Evolutionary conservation across 345 rosid genomes (phyloP).

Genomic region (Corymbia maculata): DNA sequence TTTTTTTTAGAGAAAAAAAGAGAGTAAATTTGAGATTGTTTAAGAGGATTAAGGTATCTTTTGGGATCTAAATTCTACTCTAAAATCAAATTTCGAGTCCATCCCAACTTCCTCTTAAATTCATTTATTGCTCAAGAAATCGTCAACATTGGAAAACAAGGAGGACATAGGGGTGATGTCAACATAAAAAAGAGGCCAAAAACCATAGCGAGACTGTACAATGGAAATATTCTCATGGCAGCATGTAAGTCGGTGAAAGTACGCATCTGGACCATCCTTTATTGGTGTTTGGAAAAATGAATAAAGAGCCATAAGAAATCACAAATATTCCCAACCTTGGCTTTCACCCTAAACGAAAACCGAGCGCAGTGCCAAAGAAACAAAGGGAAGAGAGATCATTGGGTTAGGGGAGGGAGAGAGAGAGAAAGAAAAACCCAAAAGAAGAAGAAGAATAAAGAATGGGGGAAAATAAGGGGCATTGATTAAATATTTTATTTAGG

Average conservation of each 20-base stretch:
- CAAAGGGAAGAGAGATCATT: not conserved
- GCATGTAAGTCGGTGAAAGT: fast-evolving
- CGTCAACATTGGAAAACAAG: not conserved
- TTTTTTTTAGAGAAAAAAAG: not conserved
- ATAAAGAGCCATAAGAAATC: not conserved
- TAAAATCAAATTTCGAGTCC: not conserved
- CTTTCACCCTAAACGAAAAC: not conserved
- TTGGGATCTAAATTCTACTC: not conserved
- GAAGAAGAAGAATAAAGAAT: not conserved
- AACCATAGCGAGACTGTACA: not conserved
- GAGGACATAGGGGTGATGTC: not conserved
- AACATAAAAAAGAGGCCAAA: not conserved
- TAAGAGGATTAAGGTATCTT: not conserved
- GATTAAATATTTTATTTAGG: not conserved
- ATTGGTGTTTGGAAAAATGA: not conserved
- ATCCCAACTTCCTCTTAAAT: not conserved
- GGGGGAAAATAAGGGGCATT: not conserved
- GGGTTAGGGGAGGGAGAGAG: not conserved
- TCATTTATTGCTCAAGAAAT: not conserved
- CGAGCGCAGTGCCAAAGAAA: not conserved
- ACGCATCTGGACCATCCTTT: not conserved
- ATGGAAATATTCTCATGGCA: not conserved
- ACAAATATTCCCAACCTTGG: not conserved
- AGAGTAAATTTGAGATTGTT: not conserved
- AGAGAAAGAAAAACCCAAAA: not conserved